These are phyloP conservation scores for Didymella keratinophila DNA, from an alignment of 2,329 filamentous ascomycete genomes.

Conservation along the genomic window DNA sequence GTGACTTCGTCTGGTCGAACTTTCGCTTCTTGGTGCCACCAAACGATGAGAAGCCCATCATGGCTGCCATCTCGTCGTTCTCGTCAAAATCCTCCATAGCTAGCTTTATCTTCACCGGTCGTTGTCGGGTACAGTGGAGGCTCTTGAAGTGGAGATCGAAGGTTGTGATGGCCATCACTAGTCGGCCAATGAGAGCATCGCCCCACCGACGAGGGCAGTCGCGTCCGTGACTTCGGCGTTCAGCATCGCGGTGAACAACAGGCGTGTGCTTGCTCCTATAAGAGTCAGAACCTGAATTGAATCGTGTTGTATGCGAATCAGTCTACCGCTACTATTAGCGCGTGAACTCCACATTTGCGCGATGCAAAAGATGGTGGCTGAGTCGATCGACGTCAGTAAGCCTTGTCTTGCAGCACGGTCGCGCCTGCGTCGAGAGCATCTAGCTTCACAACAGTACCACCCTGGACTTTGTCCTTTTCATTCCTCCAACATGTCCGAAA, in stretches of 20 bases:
- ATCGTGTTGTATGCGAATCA: not conserved
- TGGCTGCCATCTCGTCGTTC: constrained; percentile 64
- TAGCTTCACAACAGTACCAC: constrained; percentile 13
- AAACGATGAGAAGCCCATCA: constrained; percentile 79
- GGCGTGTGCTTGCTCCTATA: constrained; percentile 1
- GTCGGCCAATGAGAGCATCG: constrained; percentile 9
- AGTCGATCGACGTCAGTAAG: constrained; percentile 21
- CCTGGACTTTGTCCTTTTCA: not conserved
- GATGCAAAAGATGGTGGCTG: constrained; percentile 10
- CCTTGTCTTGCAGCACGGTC: constrained; percentile 12
- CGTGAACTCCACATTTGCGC: not conserved
- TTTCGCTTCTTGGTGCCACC: constrained; percentile 73
- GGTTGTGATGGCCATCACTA: constrained; percentile 6
- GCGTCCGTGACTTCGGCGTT: not conserved
- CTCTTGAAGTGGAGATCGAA: constrained; percentile 1
- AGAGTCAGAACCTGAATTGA: not conserved
- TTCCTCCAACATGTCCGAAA: constrained; percentile 23
- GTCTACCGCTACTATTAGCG: not conserved
- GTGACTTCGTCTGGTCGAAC: constrained; percentile 66
- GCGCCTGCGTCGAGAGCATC: constrained; percentile 12
- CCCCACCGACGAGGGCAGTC: constrained; percentile 6
- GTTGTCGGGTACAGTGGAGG: not conserved
- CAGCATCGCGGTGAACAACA: not conserved
- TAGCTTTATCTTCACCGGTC: not conserved
- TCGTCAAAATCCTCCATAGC: constrained; percentile 45